Evolutionary conservation across 108 stramenopile species (phyloP).

Genomic region (Chaetoceros tenuissimus): DNA sequence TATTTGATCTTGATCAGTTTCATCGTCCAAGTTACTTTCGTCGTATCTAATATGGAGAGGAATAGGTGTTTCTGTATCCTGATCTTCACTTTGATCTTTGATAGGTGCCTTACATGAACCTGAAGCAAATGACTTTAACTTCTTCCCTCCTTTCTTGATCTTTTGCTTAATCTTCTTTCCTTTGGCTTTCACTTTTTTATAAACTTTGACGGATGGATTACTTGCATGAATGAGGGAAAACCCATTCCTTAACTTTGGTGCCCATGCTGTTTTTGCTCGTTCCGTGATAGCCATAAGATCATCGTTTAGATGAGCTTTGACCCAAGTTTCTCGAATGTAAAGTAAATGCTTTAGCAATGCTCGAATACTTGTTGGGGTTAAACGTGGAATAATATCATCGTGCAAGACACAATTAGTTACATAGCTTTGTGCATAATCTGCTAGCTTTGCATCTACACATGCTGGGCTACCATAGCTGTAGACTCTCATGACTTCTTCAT

Average conservation of each 20-base stretch:
- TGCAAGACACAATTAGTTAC: constrained; percentile 84
- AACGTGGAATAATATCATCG: constrained; percentile 90
- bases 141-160: constrained; percentile 10
- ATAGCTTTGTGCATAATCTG: constrained; percentile 54
- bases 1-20: no score
- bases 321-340: constrained; percentile 81
- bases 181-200: constrained; percentile 35
- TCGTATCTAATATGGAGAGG: constrained; percentile 6
- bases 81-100: neutral
- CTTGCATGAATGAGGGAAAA: constrained; percentile 44
- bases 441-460: constrained; percentile 78
- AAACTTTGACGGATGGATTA: constrained; percentile 2
- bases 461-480: constrained; percentile 89
- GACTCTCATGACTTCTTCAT: constrained; percentile 57
- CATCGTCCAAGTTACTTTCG: constrained; percentile 1
- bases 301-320: constrained; percentile 64
- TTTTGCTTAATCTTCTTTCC: constrained; percentile 50
- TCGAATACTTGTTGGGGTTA: constrained; percentile 85
- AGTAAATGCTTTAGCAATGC: constrained; percentile 79
- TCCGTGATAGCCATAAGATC: constrained; percentile 66
- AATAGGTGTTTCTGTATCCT: neutral
- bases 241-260: constrained; percentile 52
- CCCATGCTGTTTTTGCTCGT: constrained; percentile 70
- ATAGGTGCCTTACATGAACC: no score
- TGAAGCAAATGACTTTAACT: constrained; percentile 1